phyloP scores from a whole-genome alignment of 2,329 filamentous ascomycete genomes.

The Neofusicoccum umdonicola region DNA sequence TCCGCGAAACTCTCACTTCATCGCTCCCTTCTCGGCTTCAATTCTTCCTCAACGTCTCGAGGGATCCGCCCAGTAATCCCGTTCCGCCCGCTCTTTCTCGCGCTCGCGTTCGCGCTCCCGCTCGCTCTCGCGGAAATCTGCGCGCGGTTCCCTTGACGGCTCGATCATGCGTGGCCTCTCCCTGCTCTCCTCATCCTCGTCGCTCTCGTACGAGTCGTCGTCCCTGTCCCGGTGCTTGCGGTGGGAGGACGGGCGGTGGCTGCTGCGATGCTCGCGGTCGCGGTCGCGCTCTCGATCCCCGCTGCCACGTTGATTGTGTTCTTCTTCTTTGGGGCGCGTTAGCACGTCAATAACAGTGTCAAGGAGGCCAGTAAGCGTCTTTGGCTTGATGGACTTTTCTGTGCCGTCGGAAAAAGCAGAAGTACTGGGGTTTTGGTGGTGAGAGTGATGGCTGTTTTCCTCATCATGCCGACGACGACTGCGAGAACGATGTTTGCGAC shows the following conservation, averaged over 20 bases:
- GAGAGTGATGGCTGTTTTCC: not conserved
- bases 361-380: not conserved
- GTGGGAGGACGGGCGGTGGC: not conserved
- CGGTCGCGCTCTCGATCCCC: not conserved
- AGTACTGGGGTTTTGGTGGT: not conserved
- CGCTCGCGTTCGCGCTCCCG: slow-evolving; percentile 3
- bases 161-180: slow-evolving; percentile 12
- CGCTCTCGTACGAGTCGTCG: slow-evolving; percentile 4
- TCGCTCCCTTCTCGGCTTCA: not conserved
- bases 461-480: not conserved
- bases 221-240: slow-evolving; percentile 7
- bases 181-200: not conserved
- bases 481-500: not conserved
- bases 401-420: slow-evolving; percentile 1
- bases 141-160: not conserved
- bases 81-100: not conserved
- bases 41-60: slow-evolving; percentile 5
- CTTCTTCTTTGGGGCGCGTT: slow-evolving; percentile 17
- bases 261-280: slow-evolving; percentile 5
- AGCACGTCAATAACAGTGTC: slow-evolving; percentile 10
- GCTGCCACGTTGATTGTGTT: not conserved
- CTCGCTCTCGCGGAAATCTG: slow-evolving; percentile 8
- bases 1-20: not conserved
- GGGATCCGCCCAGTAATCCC: slow-evolving; percentile 8
- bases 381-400: not conserved